Evolutionary conservation across 352 stramenopile genomes (phyloP).

Genomic region (Phytophthora constricta): DNA sequence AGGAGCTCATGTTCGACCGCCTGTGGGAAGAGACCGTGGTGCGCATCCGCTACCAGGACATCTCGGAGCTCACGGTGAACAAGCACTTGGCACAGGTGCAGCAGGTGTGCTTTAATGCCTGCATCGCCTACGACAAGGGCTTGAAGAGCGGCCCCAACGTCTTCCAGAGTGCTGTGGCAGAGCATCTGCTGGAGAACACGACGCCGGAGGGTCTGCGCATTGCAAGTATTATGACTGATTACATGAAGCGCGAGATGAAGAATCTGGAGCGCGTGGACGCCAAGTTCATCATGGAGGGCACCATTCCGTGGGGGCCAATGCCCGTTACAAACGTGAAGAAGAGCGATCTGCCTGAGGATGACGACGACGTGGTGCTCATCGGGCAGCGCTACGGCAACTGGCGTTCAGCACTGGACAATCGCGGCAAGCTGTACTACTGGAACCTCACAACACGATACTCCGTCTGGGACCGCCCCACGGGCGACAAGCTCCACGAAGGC

Average conservation of each 20-base stretch:
- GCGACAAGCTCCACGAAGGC: slow-evolving; percentile 63
- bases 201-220: slow-evolving; percentile 60
- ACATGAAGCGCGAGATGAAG: slow-evolving; percentile 86
- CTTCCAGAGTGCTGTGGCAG: slow-evolving; percentile 69
- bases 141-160: slow-evolving; percentile 65
- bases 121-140: slow-evolving; percentile 94
- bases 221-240: slow-evolving; percentile 63
- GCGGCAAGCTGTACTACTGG: slow-evolving; percentile 90
- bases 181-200: slow-evolving; percentile 81
- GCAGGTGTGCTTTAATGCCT: slow-evolving; percentile 95
- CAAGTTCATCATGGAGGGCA: slow-evolving; percentile 76
- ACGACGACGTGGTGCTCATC: slow-evolving; percentile 77
- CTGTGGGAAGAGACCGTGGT: slow-evolving; percentile 96
- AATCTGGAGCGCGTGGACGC: slow-evolving; percentile 76
- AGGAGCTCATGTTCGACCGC: slow-evolving; percentile 97
- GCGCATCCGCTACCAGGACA: slow-evolving; percentile 92
- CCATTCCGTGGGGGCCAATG: slow-evolving; percentile 71
- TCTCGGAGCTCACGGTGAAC: slow-evolving; percentile 96
- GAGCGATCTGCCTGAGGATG: slow-evolving; percentile 30
- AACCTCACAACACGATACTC: slow-evolving; percentile 86
- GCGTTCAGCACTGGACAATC: slow-evolving; percentile 84
- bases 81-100: slow-evolving; percentile 97
- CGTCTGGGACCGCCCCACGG: slow-evolving; percentile 75
- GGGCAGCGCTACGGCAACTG: slow-evolving; percentile 87
- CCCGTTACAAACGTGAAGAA: slow-evolving; percentile 39